phyloP scores from a whole-genome alignment of 1,284 basidiomycete species.

The Cutaneotrichosporon mucoides region DNA sequence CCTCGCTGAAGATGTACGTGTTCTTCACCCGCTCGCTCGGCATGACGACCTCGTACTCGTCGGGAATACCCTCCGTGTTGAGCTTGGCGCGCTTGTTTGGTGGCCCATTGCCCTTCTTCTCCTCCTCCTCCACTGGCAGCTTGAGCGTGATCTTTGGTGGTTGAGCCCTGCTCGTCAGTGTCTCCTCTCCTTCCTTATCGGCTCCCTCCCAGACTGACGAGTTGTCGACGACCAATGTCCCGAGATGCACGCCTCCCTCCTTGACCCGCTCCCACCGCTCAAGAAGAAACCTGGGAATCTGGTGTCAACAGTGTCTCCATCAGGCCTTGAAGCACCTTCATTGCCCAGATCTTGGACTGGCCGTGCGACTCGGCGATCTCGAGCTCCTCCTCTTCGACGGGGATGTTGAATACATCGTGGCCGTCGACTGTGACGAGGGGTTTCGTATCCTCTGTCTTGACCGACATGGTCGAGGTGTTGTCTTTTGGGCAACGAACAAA shows the following conservation, averaged over 20 bases:
- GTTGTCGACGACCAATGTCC: conserved; percentile 53
- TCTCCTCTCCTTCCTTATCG: neutral
- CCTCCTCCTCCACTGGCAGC: conserved; percentile 16
- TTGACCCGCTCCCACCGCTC: conserved; percentile 52
- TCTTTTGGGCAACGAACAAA: neutral
- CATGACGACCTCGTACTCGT: conserved; percentile 39
- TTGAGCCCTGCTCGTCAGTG: conserved; percentile 1
- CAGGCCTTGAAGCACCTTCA: conserved; percentile 25
- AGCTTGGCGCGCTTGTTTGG: conserved; percentile 19
- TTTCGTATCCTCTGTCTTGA: conserved; percentile 17
- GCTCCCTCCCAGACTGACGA: conserved; percentile 26
- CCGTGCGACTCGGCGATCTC: conserved; percentile 21
- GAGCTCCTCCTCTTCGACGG: conserved; percentile 35
- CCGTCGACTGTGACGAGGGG: conserved; percentile 15
- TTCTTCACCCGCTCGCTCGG: conserved; percentile 37
- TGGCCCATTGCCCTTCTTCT: neutral
- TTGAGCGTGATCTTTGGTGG: conserved; percentile 19
- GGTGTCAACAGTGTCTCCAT: neutral
- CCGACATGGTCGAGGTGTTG: conserved; percentile 7
- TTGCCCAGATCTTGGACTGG: conserved; percentile 38
- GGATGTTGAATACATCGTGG: conserved; percentile 20
- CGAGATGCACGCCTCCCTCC: conserved; percentile 51
- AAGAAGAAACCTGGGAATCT: conserved; percentile 54
- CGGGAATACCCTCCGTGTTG: conserved; percentile 31
- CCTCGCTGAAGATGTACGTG: conserved; percentile 41